These are phyloP conservation scores for Geosmithia putterillii DNA, from an alignment of 2,329 filamentous ascomycete genomes.

Conservation along the genomic window DNA sequence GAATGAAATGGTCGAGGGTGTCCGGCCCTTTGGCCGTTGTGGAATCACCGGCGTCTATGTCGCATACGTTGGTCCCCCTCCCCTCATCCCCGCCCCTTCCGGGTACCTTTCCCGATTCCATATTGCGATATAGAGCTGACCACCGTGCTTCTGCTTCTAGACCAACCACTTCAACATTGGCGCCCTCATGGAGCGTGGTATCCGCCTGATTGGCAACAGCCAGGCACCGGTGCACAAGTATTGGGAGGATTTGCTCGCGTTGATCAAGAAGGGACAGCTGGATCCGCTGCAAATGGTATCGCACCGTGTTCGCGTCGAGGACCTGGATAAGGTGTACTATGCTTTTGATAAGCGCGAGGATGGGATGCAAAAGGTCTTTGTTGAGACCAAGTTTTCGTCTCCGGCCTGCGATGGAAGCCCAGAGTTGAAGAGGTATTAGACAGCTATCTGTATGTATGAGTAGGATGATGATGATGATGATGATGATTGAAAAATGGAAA, in stretches of 20 bases:
- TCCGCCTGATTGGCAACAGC: slow-evolving; percentile 59
- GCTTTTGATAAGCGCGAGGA: slow-evolving; percentile 52
- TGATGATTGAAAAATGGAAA: no score
- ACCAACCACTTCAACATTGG: slow-evolving; percentile 79
- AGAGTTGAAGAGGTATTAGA: slow-evolving; percentile 26
- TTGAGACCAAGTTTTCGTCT: slow-evolving; percentile 44
- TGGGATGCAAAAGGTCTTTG: slow-evolving; percentile 70
- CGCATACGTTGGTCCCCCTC: slow-evolving; percentile 34
- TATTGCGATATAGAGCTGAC: no score
- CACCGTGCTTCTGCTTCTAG: slow-evolving; percentile 24
- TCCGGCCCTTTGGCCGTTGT: slow-evolving; percentile 58
- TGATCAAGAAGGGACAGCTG: slow-evolving; percentile 55
- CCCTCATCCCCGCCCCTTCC: not conserved
- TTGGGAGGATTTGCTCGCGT: slow-evolving; percentile 63
- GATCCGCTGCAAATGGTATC: slow-evolving; percentile 72
- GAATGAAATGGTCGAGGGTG: slow-evolving; percentile 70
- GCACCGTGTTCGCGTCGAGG: slow-evolving; percentile 64
- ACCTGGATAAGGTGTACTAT: slow-evolving; percentile 54
- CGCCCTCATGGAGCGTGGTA: slow-evolving; percentile 74
- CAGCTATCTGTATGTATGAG: no score
- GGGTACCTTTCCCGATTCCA: no score
- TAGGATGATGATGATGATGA: no score
- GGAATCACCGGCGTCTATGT: slow-evolving; percentile 65
- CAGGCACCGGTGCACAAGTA: slow-evolving; percentile 70
- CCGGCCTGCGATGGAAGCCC: slow-evolving; percentile 31